Percentiles rank a stretch among this genome's conserved stretches.
Conservation (phyloP, 2,329 filamentous ascomycete species). For the Trichothecium sympodiale region DNA sequence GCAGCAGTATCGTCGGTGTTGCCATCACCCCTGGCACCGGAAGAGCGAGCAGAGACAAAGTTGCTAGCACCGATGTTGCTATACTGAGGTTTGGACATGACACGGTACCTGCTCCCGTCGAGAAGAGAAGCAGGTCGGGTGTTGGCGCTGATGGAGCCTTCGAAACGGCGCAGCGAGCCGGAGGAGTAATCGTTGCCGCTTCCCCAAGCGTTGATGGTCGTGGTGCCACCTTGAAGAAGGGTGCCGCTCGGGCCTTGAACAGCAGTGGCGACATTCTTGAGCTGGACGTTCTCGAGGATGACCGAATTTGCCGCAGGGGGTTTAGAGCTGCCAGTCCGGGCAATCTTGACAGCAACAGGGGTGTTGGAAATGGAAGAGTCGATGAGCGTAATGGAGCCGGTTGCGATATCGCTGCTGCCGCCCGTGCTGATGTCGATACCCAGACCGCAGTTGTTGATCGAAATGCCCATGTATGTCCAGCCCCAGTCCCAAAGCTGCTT, state of each 20-base stretch:
- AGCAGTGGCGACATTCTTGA: conserved; percentile 56
- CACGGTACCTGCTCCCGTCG: conserved; percentile 53
- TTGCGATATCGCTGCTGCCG: conserved; percentile 29
- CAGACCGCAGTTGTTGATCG: conserved; percentile 62
- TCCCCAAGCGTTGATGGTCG: conserved; percentile 36
- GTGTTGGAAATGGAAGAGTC: conserved; percentile 74
- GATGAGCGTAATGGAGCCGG: conserved; percentile 69
- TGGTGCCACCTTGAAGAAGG: conserved; percentile 55
- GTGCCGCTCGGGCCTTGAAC: conserved; percentile 45
- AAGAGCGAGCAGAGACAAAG: conserved; percentile 75
- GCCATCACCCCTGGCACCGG: conserved; percentile 81
- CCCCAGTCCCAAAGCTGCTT: conserved; percentile 62
- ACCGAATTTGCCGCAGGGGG: conserved; percentile 41
- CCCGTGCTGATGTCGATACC: conserved; percentile 66
- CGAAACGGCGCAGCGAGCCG: too few relatives aligned
- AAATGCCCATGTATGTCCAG: conserved; percentile 68
- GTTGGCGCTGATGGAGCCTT: too few relatives aligned
- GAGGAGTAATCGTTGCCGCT: too few relatives aligned
- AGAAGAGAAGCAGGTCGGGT: conserved; percentile 49
- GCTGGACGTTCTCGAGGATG: conserved; percentile 83
- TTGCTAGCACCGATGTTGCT: conserved; percentile 49
- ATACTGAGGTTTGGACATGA: conserved; percentile 86
- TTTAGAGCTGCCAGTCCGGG: background rate
- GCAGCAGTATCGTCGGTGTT: conserved; percentile 75
- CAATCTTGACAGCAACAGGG: conserved; percentile 42